Base-by-base conservation (phyloP, 768 basidiomycete genomes). In the Peribolospora baueri region DNA sequence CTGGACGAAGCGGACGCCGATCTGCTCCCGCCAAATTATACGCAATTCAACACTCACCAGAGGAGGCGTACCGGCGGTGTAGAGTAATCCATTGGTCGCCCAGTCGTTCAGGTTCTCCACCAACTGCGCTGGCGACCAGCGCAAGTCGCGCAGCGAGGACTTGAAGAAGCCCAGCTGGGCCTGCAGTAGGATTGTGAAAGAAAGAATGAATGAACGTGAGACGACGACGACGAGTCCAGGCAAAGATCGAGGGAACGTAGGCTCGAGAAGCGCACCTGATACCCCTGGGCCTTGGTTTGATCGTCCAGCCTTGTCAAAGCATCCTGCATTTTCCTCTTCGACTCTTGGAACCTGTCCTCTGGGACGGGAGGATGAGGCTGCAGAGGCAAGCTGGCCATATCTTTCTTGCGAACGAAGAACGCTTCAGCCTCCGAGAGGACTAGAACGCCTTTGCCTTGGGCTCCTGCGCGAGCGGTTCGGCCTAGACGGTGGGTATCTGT, bases 91-190 rank as follows among this genome's bases (percentile, higher is more conserved):
- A 46, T 13, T 1, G 48, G 9, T 46, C 46, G 25, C 13, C 46
- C 25, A 11, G 46, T 11, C 46, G 46, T 25, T 46, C 46, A 5
- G 4, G 13, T 25, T 46, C 50, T 6, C 54, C 57, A 10, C 59
- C 59, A 5, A 25, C 25, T 25, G 25, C 25, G 25, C 9, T 0
- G 9, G 46, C 4, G 9, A 46, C 5, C 11, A 9, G 5, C 46
- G 9, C 11, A 52, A 60, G 67, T 72, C 41, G 13, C 52, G 46
- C 51, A 68, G 48, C 50, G 65, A 66, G 4, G 68, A 63, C 14
- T 74, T 72, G 63, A 78, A 78, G 63, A 75, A 79, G 9, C 78
- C 78, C 47, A 79, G 63, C 69, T 70, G 75, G 38, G 75, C 25
- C 25, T 25, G 25, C 25, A 25, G 25, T 25, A 25, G 25, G 25